Base-by-base conservation (phyloP, 83 land plant genomes). In the Thuja plicata region DNA sequence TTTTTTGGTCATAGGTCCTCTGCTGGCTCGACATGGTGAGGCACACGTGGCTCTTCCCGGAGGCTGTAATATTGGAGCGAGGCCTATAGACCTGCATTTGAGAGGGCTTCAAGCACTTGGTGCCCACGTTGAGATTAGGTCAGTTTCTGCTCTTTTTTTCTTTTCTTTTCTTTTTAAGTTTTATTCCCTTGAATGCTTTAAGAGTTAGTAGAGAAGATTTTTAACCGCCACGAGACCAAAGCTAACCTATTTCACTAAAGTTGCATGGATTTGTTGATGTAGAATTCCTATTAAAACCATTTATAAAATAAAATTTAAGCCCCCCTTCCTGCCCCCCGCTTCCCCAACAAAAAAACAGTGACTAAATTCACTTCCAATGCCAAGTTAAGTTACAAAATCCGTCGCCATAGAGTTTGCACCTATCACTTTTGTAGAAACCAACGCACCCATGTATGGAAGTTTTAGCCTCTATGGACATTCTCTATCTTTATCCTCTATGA, bases 31-130 rank as follows among this genome's bases (percentile, higher is more conserved):
- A 87, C 88, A 92, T 85, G 97, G 97, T 32, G 94, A 96, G 87
- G 97, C 97, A 3, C 92, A 91, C 24, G 93, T 96, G 30, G 94
- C 93, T 17, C 76, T 96, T 66, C 97, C 97, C 2, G 97, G 97
- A 19, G 97, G 97, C 15, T 96, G 97, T 79, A 82, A 92, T 86
- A 96, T 96, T 62, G 97, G 97, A 17, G 90, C 94, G 8, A 88
- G 97, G 1, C 97, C 97, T 0, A 89, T 96, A 79, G 96, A 96
- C 87, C 87, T 96, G 78, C 94, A 94, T 70, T 74, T 96, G 62
- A 90, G 94, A 15, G 97, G 97, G 50, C 89, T 96, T 21, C 80
- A 89, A 48, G 95, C 96, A 62, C 91, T 96, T 32, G 97, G 97
- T 27, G 97, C 97, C 34, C 40, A 85, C 45, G 95, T 94, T 24